Conservation (phyloP, 2,329 filamentous ascomycete genomes). For the Claviceps sp. region DNA sequence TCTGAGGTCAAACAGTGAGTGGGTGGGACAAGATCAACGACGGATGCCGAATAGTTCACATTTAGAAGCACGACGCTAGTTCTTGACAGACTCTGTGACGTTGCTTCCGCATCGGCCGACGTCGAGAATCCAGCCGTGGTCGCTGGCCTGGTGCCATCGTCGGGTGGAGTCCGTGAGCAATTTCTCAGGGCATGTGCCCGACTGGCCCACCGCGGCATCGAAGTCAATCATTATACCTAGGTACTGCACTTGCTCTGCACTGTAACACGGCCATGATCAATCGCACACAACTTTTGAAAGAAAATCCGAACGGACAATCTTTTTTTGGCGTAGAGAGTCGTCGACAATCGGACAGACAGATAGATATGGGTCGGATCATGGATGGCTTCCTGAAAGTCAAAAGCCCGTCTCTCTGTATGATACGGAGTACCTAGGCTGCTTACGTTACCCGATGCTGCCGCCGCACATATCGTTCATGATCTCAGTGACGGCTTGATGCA, state of each 20-base stretch:
- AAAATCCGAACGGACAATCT: not conserved
- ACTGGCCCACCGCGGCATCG: not conserved
- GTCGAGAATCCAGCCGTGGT: not conserved
- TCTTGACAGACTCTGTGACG: not conserved
- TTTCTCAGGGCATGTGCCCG: not conserved
- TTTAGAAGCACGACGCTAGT: not conserved
- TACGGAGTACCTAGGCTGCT: no score
- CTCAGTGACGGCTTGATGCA: not conserved
- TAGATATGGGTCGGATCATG: no score
- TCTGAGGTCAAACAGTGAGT: not conserved
- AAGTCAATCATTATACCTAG: not conserved
- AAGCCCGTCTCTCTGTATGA: no score
- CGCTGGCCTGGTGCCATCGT: not conserved
- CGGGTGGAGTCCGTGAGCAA: not conserved
- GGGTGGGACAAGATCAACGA: not conserved
- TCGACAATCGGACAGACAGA: no score
- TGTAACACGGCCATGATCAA: not conserved
- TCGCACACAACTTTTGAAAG: not conserved
- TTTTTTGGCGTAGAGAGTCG: no score
- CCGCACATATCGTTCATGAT: no score
- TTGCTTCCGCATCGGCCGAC: not conserved
- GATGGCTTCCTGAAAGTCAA: no score
- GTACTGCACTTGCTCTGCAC: not conserved
- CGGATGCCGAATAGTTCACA: not conserved
- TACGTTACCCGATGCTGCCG: no score